Conservation (phyloP, 129 eudicot species). For the Sambucus nigra region DNA sequence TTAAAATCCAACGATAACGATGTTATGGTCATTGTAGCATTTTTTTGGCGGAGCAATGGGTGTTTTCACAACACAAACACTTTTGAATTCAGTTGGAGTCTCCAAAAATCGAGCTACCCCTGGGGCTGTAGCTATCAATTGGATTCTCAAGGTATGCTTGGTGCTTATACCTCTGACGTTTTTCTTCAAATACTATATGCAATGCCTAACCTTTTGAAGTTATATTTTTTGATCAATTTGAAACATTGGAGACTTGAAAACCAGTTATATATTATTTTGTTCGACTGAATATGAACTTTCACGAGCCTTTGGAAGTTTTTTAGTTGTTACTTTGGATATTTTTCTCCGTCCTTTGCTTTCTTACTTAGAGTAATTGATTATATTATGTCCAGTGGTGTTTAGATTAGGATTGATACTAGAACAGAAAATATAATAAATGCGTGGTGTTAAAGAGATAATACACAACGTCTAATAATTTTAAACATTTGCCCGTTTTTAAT, state of each 20-base stretch:
- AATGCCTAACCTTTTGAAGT: neutral
- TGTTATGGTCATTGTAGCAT: conserved; percentile 41
- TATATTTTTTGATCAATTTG: conserved; percentile 1
- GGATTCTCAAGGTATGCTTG: conserved; percentile 83
- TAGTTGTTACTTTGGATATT: no score
- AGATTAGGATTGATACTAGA: neutral
- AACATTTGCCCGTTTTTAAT: neutral
- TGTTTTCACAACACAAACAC: conserved; percentile 88
- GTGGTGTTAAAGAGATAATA: no score
- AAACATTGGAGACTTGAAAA: no score
- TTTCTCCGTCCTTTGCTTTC: no score
- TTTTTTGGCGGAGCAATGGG: conserved; percentile 99
- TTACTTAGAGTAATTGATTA: no score
- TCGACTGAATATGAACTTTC: no score
- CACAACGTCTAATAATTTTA: neutral
- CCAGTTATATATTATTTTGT: no score
- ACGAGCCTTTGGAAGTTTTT: no score
- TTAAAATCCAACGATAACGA: conserved; percentile 5
- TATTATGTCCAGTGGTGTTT: no score
- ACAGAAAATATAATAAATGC: neutral
- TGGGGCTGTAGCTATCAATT: conserved; percentile 93
- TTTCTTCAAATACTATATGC: neutral
- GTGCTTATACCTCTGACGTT: neutral
- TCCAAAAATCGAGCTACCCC: conserved; percentile 60
- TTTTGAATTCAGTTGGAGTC: conserved; percentile 84